Conservation (phyloP, 352 stramenopile species). For the Phytophthora uliginosa region DNA sequence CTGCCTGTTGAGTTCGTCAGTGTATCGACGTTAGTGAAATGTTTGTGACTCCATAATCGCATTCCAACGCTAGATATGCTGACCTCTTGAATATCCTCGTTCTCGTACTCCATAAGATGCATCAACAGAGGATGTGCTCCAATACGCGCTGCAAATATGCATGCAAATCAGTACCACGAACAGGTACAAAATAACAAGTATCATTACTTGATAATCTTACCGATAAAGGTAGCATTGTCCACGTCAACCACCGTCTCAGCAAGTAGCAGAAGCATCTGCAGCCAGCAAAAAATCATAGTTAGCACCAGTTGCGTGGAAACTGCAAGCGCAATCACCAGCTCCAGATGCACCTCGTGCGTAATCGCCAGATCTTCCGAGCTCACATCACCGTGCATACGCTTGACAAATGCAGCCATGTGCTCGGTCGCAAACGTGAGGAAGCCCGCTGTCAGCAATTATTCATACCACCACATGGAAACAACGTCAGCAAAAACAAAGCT, state of each 20-base stretch:
- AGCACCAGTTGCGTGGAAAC: neutral
- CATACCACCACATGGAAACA: constrained; percentile 13
- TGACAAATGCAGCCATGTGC: constrained; percentile 60
- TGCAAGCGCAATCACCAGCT: neutral
- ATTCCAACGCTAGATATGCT: constrained; percentile 1
- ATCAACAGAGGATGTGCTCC: constrained; percentile 75
- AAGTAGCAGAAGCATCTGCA: constrained; percentile 40
- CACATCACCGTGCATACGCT: constrained; percentile 25
- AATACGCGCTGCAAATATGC: constrained; percentile 53
- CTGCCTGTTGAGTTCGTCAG: constrained; percentile 46
- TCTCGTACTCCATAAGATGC: constrained; percentile 83
- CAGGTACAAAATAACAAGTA: neutral
- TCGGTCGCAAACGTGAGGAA: constrained; percentile 68
- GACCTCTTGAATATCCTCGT: constrained; percentile 83
- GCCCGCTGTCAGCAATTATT: constrained; percentile 55
- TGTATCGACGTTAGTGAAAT: neutral
- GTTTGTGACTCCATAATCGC: neutral
- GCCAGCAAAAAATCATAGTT: neutral
- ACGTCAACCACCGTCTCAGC: constrained; percentile 74
- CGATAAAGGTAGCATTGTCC: constrained; percentile 84
- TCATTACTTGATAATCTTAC: constrained; percentile 34
- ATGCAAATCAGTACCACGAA: neutral
- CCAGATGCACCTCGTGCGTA: constrained; percentile 47
- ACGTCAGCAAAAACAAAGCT: neutral
- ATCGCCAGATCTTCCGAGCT: constrained; percentile 40